Evolutionary conservation across 2,329 filamentous ascomycete species (phyloP).

Genomic region (Hypoxylon sp.): DNA sequence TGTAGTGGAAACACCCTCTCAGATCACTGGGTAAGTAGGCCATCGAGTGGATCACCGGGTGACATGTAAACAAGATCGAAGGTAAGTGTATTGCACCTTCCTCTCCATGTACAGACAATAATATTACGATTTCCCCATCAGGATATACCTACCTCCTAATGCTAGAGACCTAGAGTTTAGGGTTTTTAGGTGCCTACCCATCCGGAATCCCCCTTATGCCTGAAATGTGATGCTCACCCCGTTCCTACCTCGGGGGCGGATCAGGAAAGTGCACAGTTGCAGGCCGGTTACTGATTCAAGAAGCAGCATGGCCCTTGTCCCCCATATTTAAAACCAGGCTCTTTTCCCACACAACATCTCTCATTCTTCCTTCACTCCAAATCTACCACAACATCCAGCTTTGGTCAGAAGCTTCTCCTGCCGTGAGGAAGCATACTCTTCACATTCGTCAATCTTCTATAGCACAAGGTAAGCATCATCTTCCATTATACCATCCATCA

Average conservation of each 20-base stretch:
- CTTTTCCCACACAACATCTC: not conserved
- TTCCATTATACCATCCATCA: not conserved
- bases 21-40: not conserved
- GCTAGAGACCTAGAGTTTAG: not conserved
- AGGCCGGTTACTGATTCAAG: not conserved
- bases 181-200: not conserved
- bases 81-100: not conserved
- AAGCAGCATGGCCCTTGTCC: too few relatives aligned
- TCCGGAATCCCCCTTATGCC: not conserved
- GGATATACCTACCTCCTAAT: not conserved
- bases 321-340: not conserved
- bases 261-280: not conserved
- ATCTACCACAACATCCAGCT: constrained; percentile 1
- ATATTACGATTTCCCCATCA: not conserved
- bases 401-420: not conserved
- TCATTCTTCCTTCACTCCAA: constrained; percentile 9
- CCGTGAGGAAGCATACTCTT: constrained; percentile 1
- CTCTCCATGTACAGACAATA: not conserved
- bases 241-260: not conserved
- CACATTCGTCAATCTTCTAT: not conserved
- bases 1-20: not conserved
- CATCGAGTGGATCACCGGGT: too few relatives aligned
- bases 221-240: not conserved
- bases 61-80: not conserved
- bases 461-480: constrained; percentile 27